phyloP scores from a whole-genome alignment of 2,329 filamentous ascomycete species.

The Talaromyces sp. region DNA sequence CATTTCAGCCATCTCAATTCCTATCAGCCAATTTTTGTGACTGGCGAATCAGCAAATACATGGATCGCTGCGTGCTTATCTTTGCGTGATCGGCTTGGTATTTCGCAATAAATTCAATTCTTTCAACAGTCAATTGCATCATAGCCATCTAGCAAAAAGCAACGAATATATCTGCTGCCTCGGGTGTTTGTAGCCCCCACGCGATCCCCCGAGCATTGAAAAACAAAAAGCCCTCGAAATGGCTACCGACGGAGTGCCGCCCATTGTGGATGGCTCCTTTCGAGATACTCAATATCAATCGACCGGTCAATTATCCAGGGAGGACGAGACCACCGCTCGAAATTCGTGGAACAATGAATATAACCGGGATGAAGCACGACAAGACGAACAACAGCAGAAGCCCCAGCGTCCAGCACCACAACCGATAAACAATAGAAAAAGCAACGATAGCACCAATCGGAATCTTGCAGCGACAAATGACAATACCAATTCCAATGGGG shows the following conservation, averaged over 20 bases:
- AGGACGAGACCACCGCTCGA: neutral
- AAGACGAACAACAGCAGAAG: neutral
- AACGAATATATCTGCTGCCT: neutral
- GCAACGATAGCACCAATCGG: neutral
- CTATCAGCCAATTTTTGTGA: neutral
- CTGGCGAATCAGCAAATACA: neutral
- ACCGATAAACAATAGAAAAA: neutral
- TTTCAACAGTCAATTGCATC: neutral
- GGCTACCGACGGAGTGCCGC: neutral
- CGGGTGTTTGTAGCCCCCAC: neutral
- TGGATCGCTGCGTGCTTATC: neutral
- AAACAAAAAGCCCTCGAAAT: neutral
- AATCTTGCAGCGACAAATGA: neutral
- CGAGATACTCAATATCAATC: neutral
- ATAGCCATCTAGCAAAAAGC: neutral
- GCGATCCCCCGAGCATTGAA: neutral
- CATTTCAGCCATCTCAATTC: neutral
- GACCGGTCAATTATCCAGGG: neutral
- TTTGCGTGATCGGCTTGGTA: neutral
- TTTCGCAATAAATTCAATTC: neutral
- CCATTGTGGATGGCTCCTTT: neutral
- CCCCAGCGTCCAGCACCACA: neutral
- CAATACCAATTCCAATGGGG: neutral
- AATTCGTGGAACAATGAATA: constrained; percentile 18
- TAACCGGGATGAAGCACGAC: constrained; percentile 4